phyloP scores from a whole-genome alignment of 2,329 filamentous ascomycete species.

The Sclerotinia nivalis region DNA sequence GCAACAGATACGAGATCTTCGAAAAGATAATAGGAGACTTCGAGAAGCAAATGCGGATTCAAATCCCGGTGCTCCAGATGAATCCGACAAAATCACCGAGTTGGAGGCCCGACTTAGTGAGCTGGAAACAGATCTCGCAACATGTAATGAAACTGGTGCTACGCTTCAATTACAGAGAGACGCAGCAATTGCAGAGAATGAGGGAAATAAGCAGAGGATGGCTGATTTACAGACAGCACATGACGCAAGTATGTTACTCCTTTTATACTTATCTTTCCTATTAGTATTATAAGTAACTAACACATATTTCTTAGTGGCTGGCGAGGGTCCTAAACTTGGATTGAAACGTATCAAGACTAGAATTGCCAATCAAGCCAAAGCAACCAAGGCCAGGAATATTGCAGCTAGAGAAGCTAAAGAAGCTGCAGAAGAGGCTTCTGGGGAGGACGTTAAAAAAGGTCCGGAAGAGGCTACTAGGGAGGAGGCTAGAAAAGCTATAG shows the following conservation, averaged over 20 bases:
- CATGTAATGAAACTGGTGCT: background rate
- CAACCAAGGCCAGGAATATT: slow-evolving; percentile 3
- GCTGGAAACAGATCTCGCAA: background rate
- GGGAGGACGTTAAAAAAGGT: background rate
- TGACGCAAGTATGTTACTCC: background rate
- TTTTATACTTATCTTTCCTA: background rate
- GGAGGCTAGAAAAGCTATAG: background rate
- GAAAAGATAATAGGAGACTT: background rate
- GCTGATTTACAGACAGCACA: slow-evolving; percentile 12
- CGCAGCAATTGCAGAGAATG: slow-evolving; percentile 1
- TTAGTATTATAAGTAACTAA: background rate
- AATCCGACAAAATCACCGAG: background rate
- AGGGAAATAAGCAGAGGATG: background rate
- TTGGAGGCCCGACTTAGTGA: background rate
- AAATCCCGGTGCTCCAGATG: background rate
- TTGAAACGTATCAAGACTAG: slow-evolving; percentile 16
- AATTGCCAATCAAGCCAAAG: slow-evolving; percentile 9
- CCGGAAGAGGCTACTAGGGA: background rate
- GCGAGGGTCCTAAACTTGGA: slow-evolving; percentile 15
- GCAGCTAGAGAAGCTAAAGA: background rate
- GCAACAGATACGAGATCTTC: background rate
- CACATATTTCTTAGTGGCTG: background rate
- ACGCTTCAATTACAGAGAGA: slow-evolving; percentile 13
- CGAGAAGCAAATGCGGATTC: rapidly evolving
- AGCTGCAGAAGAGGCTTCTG: background rate